Evolutionary conservation across 140 eudicot species (phyloP), one percentile per base, ranked within the genome.

Genomic region (Cichorium intybus): DNA sequence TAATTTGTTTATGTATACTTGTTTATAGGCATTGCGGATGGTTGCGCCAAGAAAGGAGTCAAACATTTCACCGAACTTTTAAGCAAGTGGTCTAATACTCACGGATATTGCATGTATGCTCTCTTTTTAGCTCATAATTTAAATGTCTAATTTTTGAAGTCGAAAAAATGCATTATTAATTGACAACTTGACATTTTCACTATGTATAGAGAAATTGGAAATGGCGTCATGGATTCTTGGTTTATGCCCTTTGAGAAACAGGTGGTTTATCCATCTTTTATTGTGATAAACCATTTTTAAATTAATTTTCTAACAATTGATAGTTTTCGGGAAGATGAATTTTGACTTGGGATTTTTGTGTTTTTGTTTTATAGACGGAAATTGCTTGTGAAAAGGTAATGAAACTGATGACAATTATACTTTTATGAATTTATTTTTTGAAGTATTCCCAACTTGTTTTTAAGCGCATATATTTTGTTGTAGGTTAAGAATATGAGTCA

Each of bases 211-310:
- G 96, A 88, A 83, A 83, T 88, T 21, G 96, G 96, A 69, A 69
- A 88, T 81, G 98, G 98, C 39, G 86, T 45, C 10, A 72, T 85
- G 89, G 96, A 85, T 81, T 85, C 98, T 4, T 92, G 98, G 96
- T 88, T 89, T 39, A 92, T 82, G 89, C 96, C 98, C 62, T 82
- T 92, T 62, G 43, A 52, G 7, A 70, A 83, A 43, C 96, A 92
- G 93, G 96, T 92, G 50, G 46, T 15, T 6, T 16, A 43, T 21
- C 31, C 17, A 17, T 17, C 28, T 53, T 52, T 31, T 59, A 2
- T 70, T 33, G 9, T 11, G 8, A 16, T 66, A 24, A 49, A 21
- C 24, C 5, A 5, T 62, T 53, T 15, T 7, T 24, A 24, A 29
- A 43, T 55, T 43, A 56, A 12, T 64, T 33, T 29, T 14, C 50